A percentile compares a stretch with the other conserved stretches of the same genome.
Evolutionary conservation across 192 early-diverging fungal genomes (phyloP).

Genomic region (Funneliformis geosporum): DNA sequence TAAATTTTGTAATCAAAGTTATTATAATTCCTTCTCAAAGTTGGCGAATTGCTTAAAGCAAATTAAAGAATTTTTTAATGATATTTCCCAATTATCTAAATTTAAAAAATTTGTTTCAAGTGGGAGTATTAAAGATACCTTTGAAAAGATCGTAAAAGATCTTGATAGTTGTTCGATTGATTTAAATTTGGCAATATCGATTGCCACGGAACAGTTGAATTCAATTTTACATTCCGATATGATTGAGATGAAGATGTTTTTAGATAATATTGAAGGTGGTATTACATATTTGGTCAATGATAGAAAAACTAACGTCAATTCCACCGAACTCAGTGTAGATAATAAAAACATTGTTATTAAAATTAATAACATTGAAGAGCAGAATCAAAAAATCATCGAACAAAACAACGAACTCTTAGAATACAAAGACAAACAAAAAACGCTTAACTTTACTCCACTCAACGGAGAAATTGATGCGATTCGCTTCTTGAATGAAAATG

Average conservation of each 20-base stretch:
- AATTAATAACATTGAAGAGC: not conserved
- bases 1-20: not conserved
- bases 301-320: not conserved
- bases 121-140: not conserved
- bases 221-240: not conserved
- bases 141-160: not conserved
- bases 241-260: not conserved
- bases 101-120: constrained; percentile 4
- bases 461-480: not conserved
- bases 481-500: not conserved
- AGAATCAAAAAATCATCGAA: not conserved
- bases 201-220: constrained; percentile 12
- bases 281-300: not conserved
- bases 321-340: not conserved
- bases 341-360: not conserved
- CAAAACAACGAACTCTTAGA: not conserved
- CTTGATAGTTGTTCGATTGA: not conserved
- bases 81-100: not conserved
- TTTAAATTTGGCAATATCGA: constrained; percentile 11
- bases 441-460: not conserved
- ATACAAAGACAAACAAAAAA: not conserved
- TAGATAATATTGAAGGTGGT: not conserved
- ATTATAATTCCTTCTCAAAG: constrained; percentile 12
- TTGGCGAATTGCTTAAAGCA: not conserved
- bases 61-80: constrained; percentile 14